Percentiles rank a stretch among this genome's conserved stretches.
phyloP scores from a whole-genome alignment of 495 filamentous ascomycete species.

The Podospora anserina region DNA sequence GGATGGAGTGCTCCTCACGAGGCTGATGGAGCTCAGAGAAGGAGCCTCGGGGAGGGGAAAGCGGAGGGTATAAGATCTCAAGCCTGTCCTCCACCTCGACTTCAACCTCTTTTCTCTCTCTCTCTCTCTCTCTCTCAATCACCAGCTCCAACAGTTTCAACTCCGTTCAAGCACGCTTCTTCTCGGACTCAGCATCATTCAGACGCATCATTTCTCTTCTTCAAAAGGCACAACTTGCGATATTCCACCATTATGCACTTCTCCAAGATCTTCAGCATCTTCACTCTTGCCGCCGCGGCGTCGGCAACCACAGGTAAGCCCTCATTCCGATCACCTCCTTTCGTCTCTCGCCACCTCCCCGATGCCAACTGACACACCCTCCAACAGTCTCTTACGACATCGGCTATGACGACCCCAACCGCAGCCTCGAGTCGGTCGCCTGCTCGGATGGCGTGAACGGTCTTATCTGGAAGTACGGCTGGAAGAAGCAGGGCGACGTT shows the following conservation, averaged over 20 bases:
- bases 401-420: conserved; percentile 52
- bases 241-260: conserved; percentile 48
- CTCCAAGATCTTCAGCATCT: conserved; percentile 40
- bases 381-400: conserved; percentile 52
- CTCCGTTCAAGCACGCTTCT: neutral
- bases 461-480: conserved; percentile 52
- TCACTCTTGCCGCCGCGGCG: conserved; percentile 35
- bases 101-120: neutral
- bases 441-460: conserved; percentile 61
- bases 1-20: neutral
- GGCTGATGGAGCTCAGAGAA: neutral
- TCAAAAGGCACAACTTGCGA: neutral
- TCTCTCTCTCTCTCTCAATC: neutral
- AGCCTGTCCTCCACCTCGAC: neutral
- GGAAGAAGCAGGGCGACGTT: conserved; percentile 47
- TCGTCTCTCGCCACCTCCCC: neutral
- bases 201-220: neutral
- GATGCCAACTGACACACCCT: neutral
- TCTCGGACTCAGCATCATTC: neutral
- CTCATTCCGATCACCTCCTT: neutral
- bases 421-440: conserved; percentile 46
- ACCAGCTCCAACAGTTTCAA: neutral
- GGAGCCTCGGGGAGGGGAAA: neutral
- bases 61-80: neutral
- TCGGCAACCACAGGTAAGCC: conserved; percentile 36